Percentiles rank a stretch among this genome's conserved stretches.
These are phyloP conservation scores for Pelargonium australe DNA, from an alignment of 441 rosid genomes.

Conservation along the genomic window DNA sequence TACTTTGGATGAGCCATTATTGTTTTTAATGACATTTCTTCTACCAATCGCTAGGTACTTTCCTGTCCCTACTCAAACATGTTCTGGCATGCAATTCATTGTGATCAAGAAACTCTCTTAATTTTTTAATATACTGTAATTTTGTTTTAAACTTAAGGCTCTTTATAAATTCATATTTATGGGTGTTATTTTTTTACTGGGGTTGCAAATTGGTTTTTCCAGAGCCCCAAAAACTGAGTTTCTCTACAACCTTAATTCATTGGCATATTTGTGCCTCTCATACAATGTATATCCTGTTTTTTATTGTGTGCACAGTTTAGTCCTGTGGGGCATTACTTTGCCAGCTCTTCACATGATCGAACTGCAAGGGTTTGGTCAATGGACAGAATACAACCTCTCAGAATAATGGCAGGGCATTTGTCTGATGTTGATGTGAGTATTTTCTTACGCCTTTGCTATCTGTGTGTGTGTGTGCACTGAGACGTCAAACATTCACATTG, in stretches of 20 bases:
- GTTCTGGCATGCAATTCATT: neutral
- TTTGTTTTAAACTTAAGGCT: neutral
- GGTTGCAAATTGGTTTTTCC: neutral
- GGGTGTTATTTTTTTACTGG: neutral
- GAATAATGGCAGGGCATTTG: constrained; percentile 96
- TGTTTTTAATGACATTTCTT: neutral
- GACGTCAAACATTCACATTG: too few species aligned
- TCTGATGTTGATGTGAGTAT: constrained; percentile 92
- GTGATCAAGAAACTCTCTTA: neutral
- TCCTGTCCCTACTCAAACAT: neutral
- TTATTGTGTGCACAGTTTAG: constrained; percentile 67
- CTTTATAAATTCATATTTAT: neutral
- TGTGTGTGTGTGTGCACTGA: neutral
- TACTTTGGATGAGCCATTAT: neutral
- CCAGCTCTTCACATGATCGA: constrained; percentile 94
- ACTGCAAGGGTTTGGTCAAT: constrained; percentile 93
- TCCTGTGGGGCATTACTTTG: constrained; percentile 93
- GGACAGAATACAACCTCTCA: constrained; percentile 87
- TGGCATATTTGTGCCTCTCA: constrained; percentile 12
- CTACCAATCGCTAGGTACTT: neutral
- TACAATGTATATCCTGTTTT: neutral
- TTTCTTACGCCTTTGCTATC: constrained; percentile 15
- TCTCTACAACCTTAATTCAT: neutral
- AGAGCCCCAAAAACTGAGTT: neutral
- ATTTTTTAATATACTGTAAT: neutral